These are phyloP conservation scores for Ceratopteris richardii DNA, from an alignment of 75 land plant genomes.

Conservation along the genomic window DNA sequence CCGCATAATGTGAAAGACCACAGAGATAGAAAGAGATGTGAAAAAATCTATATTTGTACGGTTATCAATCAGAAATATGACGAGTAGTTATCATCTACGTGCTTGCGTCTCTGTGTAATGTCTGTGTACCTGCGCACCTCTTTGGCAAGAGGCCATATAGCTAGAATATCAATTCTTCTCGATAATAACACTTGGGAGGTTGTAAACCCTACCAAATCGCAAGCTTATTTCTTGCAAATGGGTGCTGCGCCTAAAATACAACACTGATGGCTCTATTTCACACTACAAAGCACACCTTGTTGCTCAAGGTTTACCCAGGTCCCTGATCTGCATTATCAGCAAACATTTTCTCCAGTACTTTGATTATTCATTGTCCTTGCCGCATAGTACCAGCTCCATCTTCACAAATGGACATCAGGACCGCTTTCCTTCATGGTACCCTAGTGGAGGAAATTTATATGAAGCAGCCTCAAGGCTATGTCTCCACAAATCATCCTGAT, in stretches of 20 bases:
- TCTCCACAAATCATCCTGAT: not conserved
- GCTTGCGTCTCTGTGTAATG: no score
- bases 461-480: constrained; percentile 10
- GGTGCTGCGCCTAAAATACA: constrained; percentile 6
- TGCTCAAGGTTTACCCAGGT: constrained; percentile 12
- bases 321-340: constrained; percentile 3
- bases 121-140: no score
- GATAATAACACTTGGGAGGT: constrained; percentile 2
- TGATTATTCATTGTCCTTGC: constrained; percentile 6
- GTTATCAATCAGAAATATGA: no score
- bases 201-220: not conserved
- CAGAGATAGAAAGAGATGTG: no score
- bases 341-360: constrained; percentile 14
- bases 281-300: constrained; percentile 14
- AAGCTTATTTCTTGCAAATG: constrained; percentile 12
- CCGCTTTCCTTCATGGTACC: constrained; percentile 8
- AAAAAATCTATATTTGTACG: no score
- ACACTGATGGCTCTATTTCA: constrained; percentile 8
- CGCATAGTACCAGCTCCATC: not conserved
- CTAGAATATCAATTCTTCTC: constrained; percentile 12
- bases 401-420: not conserved
- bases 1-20: no score
- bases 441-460: constrained; percentile 13
- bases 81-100: no score
- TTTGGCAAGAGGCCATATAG: constrained; percentile 16